Conservation (phyloP, 2,329 filamentous ascomycete genomes). For the Beauveria sp. region DNA sequence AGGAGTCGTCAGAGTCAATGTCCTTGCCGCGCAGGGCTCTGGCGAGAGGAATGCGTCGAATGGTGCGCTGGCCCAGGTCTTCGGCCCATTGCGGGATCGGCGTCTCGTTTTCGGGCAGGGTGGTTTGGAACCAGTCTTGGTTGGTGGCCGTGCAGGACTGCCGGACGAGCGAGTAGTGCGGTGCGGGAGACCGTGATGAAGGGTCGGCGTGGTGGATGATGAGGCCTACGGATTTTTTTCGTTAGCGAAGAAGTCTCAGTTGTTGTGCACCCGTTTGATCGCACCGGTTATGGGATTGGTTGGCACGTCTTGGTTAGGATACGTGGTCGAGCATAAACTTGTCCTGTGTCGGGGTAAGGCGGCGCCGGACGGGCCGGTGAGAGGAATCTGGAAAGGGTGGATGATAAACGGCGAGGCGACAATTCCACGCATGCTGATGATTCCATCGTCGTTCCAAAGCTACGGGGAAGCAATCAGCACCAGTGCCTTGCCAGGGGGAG, state of each 20-base stretch:
- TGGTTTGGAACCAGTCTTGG: slow-evolving; percentile 46
- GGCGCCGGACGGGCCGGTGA: slow-evolving; percentile 23
- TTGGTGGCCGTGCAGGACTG: slow-evolving; percentile 45
- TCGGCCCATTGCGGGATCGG: slow-evolving; percentile 38
- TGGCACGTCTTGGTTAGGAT: slow-evolving; percentile 26
- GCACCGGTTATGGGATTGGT: slow-evolving; percentile 42
- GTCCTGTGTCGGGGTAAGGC: slow-evolving; percentile 29
- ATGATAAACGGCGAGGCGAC: slow-evolving; percentile 44
- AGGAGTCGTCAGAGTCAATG: slow-evolving; percentile 26
- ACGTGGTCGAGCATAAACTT: slow-evolving; percentile 39
- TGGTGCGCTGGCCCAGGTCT: slow-evolving; percentile 36
- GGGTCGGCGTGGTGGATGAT: slow-evolving; percentile 31
- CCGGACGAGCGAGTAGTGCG: slow-evolving; percentile 45
- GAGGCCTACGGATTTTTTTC: slow-evolving; percentile 29
- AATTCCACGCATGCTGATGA: slow-evolving; percentile 41
- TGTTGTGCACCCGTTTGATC: slow-evolving; percentile 15
- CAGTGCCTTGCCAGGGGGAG: neutral
- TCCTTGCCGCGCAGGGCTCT: slow-evolving; percentile 32
- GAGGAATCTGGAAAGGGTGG: slow-evolving; percentile 42
- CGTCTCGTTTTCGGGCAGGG: slow-evolving; percentile 24
- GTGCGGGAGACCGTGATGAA: slow-evolving; percentile 22
- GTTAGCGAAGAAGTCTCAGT: neutral
- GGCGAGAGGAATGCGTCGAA: slow-evolving; percentile 36
- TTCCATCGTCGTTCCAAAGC: slow-evolving; percentile 34
- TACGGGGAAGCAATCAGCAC: slow-evolving; percentile 18